Percentiles rank a stretch among this genome's conserved stretches.
These are phyloP conservation scores for Fusarium sp. DNA, from an alignment of 2,329 filamentous ascomycete species.

Conservation along the genomic window DNA sequence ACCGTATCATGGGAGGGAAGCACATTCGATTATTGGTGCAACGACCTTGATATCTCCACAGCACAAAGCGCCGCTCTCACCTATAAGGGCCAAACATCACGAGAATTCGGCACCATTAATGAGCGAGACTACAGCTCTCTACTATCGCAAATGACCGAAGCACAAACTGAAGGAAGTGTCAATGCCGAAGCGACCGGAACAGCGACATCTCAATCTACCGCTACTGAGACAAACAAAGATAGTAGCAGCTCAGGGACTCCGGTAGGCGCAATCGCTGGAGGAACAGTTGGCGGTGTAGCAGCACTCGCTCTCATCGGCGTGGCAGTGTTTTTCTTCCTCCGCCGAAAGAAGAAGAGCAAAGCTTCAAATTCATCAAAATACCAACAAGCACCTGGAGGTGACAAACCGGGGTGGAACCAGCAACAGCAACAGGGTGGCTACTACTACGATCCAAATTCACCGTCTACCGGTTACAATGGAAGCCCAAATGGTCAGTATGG, in stretches of 20 bases:
- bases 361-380: neutral
- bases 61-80: constrained; percentile 18
- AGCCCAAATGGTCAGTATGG: neutral
- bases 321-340: neutral
- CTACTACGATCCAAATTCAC: constrained; percentile 1
- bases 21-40: constrained; percentile 20
- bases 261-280: constrained; percentile 19
- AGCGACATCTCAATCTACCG: neutral
- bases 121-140: constrained; percentile 3
- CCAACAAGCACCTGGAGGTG: neutral
- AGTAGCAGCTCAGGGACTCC: neutral
- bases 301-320: neutral
- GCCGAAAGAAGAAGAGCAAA: constrained; percentile 6
- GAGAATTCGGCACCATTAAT: constrained; percentile 1
- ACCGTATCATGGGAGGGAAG: constrained; percentile 8
- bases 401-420: neutral
- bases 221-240: neutral
- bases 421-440: constrained; percentile 4
- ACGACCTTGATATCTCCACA: constrained; percentile 15
- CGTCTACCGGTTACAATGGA: neutral
- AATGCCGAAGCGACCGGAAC: neutral
- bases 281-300: constrained; percentile 7
- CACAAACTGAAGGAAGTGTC: neutral
- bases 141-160: neutral
- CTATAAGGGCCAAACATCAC: constrained; percentile 1